Conservation (phyloP, 2,329 filamentous ascomycete genomes). For the Colletotrichum liriopes region DNA sequence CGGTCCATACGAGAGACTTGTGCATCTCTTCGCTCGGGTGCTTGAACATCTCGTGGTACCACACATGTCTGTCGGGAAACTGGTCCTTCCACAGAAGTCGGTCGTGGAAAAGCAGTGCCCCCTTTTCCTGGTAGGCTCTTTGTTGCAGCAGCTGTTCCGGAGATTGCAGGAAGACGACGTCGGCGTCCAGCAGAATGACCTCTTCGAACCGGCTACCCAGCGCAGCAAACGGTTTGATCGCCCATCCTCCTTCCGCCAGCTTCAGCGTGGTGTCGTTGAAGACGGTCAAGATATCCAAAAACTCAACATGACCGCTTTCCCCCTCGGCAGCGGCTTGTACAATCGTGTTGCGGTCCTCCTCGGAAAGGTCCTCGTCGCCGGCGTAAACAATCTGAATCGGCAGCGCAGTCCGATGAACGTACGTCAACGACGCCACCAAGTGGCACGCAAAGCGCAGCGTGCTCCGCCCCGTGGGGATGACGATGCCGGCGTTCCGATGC, state of each 20-base stretch:
- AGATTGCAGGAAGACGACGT: conserved; percentile 56
- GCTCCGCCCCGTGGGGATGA: conserved; percentile 53
- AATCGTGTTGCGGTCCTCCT: conserved; percentile 47
- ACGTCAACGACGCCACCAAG: conserved; percentile 51
- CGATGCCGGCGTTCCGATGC: conserved; percentile 51
- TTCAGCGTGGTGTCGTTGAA: conserved; percentile 52
- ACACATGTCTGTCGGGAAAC: conserved; percentile 54
- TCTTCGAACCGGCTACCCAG: conserved; percentile 55
- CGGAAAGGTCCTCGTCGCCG: conserved; percentile 51
- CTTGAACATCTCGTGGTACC: conserved; percentile 56
- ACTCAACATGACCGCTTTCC: conserved; percentile 44
- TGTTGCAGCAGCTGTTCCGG: conserved; percentile 54
- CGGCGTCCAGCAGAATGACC: conserved; percentile 58
- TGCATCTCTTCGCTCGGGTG: conserved; percentile 52
- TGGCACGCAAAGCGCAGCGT: conserved; percentile 55
- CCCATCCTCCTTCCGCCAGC: conserved; percentile 54
- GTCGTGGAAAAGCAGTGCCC: conserved; percentile 59
- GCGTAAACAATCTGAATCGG: conserved; percentile 57
- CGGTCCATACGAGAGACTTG: conserved; percentile 56
- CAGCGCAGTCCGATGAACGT: conserved; percentile 49
- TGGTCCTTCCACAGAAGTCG: conserved; percentile 56
- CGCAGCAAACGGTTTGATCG: conserved; percentile 59
- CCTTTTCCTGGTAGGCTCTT: conserved; percentile 50
- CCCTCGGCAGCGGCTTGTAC: conserved; percentile 42
- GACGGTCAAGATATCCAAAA: conserved; percentile 52